phyloP scores from a whole-genome alignment of 164 flowering plant species.

The Berberis vulgaris region DNA sequence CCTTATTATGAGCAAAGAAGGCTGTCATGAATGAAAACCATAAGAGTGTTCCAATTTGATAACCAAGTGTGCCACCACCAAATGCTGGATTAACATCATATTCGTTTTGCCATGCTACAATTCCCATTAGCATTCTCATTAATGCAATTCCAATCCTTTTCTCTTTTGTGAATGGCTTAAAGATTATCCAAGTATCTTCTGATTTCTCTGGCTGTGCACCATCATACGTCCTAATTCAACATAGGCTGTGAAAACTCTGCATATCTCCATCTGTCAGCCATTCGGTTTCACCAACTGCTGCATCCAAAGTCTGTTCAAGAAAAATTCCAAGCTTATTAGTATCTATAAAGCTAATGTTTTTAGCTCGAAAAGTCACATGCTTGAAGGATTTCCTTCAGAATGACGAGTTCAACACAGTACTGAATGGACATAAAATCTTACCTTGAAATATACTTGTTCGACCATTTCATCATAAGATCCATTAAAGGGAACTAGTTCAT shows the following conservation, averaged over 20 bases:
- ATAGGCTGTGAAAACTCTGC: slow-evolving; percentile 36
- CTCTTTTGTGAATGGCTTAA: slow-evolving; percentile 24
- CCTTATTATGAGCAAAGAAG: slow-evolving; percentile 5
- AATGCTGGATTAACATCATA: neutral
- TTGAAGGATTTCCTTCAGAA: no score
- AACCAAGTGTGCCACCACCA: neutral
- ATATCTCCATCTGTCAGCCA: slow-evolving; percentile 16
- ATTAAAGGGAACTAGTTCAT: slow-evolving; percentile 6
- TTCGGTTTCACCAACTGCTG: slow-evolving; percentile 31
- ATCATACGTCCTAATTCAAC: slow-evolving; percentile 27
- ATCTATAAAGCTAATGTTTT: no score
- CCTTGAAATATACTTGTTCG: slow-evolving; percentile 8
- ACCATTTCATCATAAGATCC: slow-evolving; percentile 17
- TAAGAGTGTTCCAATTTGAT: slow-evolving; percentile 8
- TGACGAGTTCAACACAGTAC: no score
- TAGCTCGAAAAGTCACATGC: no score
- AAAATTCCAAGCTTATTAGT: neutral
- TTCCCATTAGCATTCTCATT: slow-evolving; percentile 6
- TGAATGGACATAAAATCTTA: neutral
- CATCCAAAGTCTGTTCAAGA: slow-evolving; percentile 24
- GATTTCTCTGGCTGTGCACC: slow-evolving; percentile 10
- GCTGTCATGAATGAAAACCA: slow-evolving; percentile 10
- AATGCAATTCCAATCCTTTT: slow-evolving; percentile 8
- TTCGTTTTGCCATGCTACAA: slow-evolving; percentile 11
- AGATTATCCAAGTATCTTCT: slow-evolving; percentile 20